A percentile compares a stretch with the other conserved stretches of the same genome.
phyloP scores from a whole-genome alignment of 345 rosid genomes.

The Eucalyptus caleyi region DNA sequence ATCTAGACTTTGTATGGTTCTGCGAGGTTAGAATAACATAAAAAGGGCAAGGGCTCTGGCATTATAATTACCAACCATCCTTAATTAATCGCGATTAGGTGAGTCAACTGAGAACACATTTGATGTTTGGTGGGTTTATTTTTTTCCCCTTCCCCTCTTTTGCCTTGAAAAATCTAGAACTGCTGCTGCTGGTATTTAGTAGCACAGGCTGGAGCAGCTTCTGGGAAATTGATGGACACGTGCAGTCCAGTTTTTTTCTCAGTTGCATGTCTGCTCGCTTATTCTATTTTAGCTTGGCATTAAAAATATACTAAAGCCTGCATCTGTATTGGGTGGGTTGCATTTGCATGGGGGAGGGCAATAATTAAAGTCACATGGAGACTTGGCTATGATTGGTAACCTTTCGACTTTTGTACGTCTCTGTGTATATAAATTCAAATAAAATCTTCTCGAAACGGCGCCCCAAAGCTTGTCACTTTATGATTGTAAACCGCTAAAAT shows the following conservation, averaged over 20 bases:
- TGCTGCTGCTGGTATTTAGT: background rate
- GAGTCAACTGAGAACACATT: background rate
- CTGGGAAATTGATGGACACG: background rate
- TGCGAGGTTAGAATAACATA: background rate
- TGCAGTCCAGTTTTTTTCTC: background rate
- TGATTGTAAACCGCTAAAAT: background rate
- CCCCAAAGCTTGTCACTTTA: background rate
- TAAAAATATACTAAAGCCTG: background rate
- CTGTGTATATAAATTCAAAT: too few relatives aligned
- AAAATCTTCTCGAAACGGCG: background rate
- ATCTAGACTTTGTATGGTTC: background rate
- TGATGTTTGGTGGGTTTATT: background rate
- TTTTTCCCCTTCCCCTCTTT: too few relatives aligned
- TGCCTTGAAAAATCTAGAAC: background rate
- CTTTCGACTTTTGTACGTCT: background rate
- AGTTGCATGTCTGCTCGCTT: background rate
- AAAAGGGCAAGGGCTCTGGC: background rate
- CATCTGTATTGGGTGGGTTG: background rate
- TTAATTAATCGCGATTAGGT: background rate
- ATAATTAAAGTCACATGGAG: background rate
- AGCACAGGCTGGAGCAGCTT: background rate
- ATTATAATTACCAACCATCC: background rate
- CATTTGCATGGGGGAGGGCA: background rate
- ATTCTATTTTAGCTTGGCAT: background rate
- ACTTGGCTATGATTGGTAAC: background rate